A percentile compares a stretch with the other conserved stretches of the same genome.
These are phyloP conservation scores for Ichthyophthirius multifiliis DNA, from an alignment of 169 alveolate species.

Conservation along the genomic window DNA sequence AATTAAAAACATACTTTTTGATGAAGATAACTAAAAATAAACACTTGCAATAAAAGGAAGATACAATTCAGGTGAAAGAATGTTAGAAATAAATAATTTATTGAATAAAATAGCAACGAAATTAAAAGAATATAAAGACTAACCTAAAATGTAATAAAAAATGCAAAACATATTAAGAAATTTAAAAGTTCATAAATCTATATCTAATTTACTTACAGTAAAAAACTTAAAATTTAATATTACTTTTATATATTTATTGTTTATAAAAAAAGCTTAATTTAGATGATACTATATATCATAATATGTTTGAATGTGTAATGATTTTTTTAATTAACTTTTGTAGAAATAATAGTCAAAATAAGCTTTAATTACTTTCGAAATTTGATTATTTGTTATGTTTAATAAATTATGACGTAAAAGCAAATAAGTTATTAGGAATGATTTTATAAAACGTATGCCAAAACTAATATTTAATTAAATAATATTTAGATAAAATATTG, in stretches of 20 bases:
- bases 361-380: not conserved
- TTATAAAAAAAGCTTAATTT: not conserved
- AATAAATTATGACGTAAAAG: not conserved
- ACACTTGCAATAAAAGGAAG: not conserved
- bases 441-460: not conserved
- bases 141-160: not conserved
- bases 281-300: not conserved
- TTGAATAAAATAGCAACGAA: conserved; percentile 1
- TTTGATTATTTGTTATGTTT: not conserved
- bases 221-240: not conserved
- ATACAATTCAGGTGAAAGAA: not conserved
- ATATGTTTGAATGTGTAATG: not conserved
- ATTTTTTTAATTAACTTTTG: not conserved
- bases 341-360: not conserved
- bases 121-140: not conserved
- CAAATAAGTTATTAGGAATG: not conserved
- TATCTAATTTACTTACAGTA: not conserved
- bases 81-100: not conserved
- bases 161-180: conserved; percentile 4
- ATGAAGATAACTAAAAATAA: not conserved
- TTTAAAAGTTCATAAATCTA: not conserved
- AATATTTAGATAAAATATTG: not conserved
- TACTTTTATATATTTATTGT: not conserved
- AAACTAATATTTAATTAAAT: not conserved
- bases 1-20: conserved; percentile 1